Conservation (phyloP, 441 rosid species). For the Viola pubescens region DNA sequence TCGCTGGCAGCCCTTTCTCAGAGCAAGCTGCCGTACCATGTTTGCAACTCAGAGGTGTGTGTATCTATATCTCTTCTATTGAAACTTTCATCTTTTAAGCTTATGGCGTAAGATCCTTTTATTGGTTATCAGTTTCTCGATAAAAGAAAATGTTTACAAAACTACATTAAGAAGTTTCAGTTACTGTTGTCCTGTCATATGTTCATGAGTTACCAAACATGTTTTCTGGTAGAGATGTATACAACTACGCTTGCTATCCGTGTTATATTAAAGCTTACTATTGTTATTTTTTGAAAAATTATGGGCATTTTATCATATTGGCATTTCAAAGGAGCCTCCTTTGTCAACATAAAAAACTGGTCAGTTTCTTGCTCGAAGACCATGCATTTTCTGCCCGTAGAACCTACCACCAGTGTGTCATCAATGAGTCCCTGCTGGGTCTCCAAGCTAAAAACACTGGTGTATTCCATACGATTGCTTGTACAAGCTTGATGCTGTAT, state of each 20-base stretch:
- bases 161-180: too few species aligned
- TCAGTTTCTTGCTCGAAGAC: too few species aligned
- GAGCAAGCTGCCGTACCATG: constrained; percentile 61
- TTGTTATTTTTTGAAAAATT: too few species aligned
- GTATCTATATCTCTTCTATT: constrained; percentile 6
- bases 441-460: background rate
- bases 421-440: background rate
- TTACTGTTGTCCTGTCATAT: too few species aligned
- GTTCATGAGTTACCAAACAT: too few species aligned
- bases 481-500: background rate
- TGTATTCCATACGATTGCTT: background rate
- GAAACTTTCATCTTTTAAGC: background rate
- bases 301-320: too few species aligned
- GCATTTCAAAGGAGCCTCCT: too few species aligned
- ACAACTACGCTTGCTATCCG: too few species aligned
- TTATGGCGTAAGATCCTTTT: background rate
- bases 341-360: too few species aligned
- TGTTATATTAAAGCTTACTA: background rate
- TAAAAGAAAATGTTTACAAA: too few species aligned
- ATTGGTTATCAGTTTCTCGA: background rate
- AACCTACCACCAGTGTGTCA: background rate
- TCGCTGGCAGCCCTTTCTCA: constrained; percentile 65
- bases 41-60: constrained; percentile 47
- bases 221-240: too few species aligned
- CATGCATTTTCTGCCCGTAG: background rate